Evolutionary conservation across 2,329 filamentous ascomycete species (phyloP), one percentile per base, ranked within the genome.

Genomic region (Hypoxylon sp.): DNA sequence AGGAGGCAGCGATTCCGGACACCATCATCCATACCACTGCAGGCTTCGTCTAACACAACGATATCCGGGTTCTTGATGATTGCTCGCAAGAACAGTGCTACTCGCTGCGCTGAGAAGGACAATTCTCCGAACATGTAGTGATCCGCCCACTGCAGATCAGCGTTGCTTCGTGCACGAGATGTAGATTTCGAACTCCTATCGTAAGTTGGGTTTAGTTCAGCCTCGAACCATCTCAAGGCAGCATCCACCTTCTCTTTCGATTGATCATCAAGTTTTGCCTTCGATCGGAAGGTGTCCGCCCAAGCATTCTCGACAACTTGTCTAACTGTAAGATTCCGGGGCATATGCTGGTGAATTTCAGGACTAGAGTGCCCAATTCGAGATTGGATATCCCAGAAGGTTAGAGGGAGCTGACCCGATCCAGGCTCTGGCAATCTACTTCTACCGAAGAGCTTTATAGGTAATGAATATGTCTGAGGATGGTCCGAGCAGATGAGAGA

Each of bases 401-500:
- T 97, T 35, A 98, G 89, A 0, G 93, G 94, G 0, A 87, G 86
- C 59, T 88, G 79, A 1, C 82, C 83, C 0, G 88, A 88, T 0
- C 91, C 92, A 0, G 88, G 87, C 61, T 92, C 88, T 0, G 95
- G 94, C 0, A 98, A 84, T 19, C 96, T 89, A 60, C 91, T 91
- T 22, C 90, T 89, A 0, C 94, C 94, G 77, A 99, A 98, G 13
- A 98, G 85, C 73, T 88, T 91, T 67, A 99, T 91, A 0, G 95
- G 94, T 24, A 94, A 88, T 0, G 93, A 93, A 79, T 98, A 99
- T 0, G 94, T 90, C 79, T 98, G 95, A 0, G 96, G 96, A 75
- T 99, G 96, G 76, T 99, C 96, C 0, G 95, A 98, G 66, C 93
- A 97, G 65, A 99, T 92, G 5, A 99, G 86, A 4, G 94, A 96